These are phyloP conservation scores for Allium cepa DNA, from an alignment of 106 monocot species.

Conservation along the genomic window DNA sequence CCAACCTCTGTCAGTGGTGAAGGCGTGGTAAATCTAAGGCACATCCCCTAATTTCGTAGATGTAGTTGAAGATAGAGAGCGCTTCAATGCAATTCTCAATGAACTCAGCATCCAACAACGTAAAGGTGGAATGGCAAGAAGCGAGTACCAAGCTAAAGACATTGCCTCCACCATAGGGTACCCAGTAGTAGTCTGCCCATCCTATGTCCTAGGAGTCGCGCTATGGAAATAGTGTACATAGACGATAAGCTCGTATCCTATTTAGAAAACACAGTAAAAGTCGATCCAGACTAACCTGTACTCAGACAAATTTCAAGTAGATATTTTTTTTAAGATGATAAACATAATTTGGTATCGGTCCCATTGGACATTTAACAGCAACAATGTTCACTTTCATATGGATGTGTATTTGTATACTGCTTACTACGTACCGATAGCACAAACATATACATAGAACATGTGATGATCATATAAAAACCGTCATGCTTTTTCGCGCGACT, in stretches of 20 bases:
- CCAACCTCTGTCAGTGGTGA: slow-evolving; percentile 40
- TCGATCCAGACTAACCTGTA: slow-evolving; percentile 89
- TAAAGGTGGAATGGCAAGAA: slow-evolving; percentile 91
- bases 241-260: slow-evolving; percentile 80
- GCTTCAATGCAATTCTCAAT: slow-evolving; percentile 80
- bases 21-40: slow-evolving; percentile 65
- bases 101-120: slow-evolving; percentile 85
- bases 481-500: too few relatives aligned
- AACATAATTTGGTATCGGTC: too few relatives aligned
- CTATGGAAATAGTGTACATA: slow-evolving; percentile 93
- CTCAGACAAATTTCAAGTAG: too few relatives aligned
- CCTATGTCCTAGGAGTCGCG: slow-evolving; percentile 92
- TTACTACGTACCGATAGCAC: too few relatives aligned
- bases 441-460: too few relatives aligned
- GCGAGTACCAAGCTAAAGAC: slow-evolving; percentile 59
- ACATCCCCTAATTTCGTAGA: slow-evolving; percentile 95
- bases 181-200: slow-evolving; percentile 90
- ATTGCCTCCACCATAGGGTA: slow-evolving; percentile 82
- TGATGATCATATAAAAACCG: too few relatives aligned
- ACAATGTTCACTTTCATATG: too few relatives aligned
- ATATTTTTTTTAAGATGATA: too few relatives aligned
- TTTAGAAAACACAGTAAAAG: slow-evolving; percentile 89
- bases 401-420: too few relatives aligned
- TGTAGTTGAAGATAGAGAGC: slow-evolving; percentile 89
- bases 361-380: too few relatives aligned